phyloP scores from a whole-genome alignment of 2,329 filamentous ascomycete species.

The Alternaria hordeiaustralica region DNA sequence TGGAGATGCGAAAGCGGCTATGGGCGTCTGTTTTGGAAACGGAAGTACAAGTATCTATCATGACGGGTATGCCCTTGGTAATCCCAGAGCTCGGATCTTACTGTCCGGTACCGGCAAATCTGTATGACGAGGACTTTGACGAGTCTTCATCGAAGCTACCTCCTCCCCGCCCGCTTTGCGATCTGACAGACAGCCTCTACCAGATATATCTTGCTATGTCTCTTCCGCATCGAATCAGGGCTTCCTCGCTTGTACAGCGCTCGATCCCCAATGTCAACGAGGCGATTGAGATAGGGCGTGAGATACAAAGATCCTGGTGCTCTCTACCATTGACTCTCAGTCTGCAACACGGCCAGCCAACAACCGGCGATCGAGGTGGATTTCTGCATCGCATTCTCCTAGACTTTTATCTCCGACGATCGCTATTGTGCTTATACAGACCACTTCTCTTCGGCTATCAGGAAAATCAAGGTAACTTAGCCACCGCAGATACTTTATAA shows the following conservation, averaged over 20 bases:
- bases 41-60: constrained; percentile 41
- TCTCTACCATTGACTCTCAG: constrained; percentile 15
- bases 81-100: constrained; percentile 15
- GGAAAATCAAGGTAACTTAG: neutral
- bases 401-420: constrained; percentile 26
- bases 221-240: constrained; percentile 21
- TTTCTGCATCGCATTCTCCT: constrained; percentile 24
- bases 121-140: constrained; percentile 27
- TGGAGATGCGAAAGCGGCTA: constrained; percentile 53
- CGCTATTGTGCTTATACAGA: constrained; percentile 25
- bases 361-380: constrained; percentile 7
- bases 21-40: constrained; percentile 55
- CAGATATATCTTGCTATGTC: constrained; percentile 26
- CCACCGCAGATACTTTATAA: neutral
- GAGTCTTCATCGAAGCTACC: constrained; percentile 16
- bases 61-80: constrained; percentile 23
- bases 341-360: constrained; percentile 7
- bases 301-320: constrained; percentile 14
- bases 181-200: constrained; percentile 24
- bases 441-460: constrained; percentile 26
- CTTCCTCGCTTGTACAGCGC: constrained; percentile 23
- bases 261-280: constrained; percentile 15
- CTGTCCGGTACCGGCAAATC: constrained; percentile 20
- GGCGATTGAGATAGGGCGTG: constrained; percentile 16
- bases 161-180: constrained; percentile 2